Conservation (phyloP, 2,329 filamentous ascomycete genomes). For the Monosporascus sp. region DNA sequence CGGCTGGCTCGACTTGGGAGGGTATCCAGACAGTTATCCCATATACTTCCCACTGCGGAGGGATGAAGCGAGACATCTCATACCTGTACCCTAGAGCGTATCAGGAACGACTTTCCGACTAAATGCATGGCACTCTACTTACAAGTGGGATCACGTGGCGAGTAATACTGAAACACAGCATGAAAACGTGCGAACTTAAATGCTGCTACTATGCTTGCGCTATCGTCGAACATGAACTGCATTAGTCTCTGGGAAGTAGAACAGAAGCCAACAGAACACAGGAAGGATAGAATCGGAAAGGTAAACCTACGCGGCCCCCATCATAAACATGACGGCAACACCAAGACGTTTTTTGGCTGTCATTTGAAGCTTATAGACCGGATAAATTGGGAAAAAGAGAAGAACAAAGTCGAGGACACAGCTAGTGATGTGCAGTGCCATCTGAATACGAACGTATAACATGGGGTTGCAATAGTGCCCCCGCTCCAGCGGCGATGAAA, state of each 20-base stretch:
- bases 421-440: constrained; percentile 18
- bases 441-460: constrained; percentile 15
- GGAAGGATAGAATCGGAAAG: background rate
- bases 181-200: constrained; percentile 19
- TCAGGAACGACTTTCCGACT: too few relatives aligned
- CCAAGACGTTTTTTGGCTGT: constrained; percentile 12
- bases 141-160: constrained; percentile 14
- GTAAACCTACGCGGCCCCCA: constrained; percentile 13
- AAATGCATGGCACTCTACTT: background rate
- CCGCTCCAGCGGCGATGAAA: constrained; percentile 16
- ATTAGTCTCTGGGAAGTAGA: background rate
- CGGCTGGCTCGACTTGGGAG: constrained; percentile 17
- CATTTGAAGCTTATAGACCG: constrained; percentile 17
- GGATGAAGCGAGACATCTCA: constrained; percentile 14
- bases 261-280: too few relatives aligned
- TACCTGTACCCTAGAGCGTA: constrained; percentile 12
- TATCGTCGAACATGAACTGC: background rate
- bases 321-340: constrained; percentile 14
- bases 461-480: constrained; percentile 10
- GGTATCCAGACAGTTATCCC: constrained; percentile 23
- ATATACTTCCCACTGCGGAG: constrained; percentile 20
- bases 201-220: constrained; percentile 16
- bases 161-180: constrained; percentile 4
- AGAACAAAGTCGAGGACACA: constrained; percentile 19
- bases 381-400: constrained; percentile 18